Evolutionary conservation across 1,284 basidiomycete species (phyloP).

Genomic region (Trichosporon asahii): DNA sequence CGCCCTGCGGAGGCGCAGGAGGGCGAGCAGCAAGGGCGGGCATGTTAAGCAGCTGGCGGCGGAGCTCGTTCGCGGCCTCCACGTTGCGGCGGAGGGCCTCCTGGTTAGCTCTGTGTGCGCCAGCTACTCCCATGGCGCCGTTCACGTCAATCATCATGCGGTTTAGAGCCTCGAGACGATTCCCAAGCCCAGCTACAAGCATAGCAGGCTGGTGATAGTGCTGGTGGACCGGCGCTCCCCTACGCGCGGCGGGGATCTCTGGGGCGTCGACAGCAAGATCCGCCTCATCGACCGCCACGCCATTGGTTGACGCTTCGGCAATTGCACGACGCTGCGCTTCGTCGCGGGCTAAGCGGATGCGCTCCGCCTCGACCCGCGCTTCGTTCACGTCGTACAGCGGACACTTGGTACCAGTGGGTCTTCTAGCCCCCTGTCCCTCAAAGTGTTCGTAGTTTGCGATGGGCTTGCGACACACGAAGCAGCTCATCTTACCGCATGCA

Average conservation of each 20-base stretch:
- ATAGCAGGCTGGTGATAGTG: too few species aligned
- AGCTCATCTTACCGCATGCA: constrained; percentile 65
- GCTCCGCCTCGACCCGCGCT: constrained; percentile 49
- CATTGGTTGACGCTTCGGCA: constrained; percentile 1
- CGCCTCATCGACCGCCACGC: constrained; percentile 56
- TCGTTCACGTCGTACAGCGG: constrained; percentile 61
- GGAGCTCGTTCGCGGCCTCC: too few species aligned
- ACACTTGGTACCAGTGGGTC: constrained; percentile 55
- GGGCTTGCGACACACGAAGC: constrained; percentile 70
- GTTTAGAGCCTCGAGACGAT: not conserved
- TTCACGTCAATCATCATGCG: not conserved
- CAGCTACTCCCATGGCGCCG: too few species aligned
- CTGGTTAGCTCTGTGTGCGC: too few species aligned
- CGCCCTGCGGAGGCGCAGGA: too few species aligned
- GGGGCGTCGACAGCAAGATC: constrained; percentile 62
- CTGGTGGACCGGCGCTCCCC: too few species aligned
- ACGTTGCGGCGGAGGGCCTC: too few species aligned
- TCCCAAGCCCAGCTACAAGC: not conserved
- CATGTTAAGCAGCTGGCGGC: too few species aligned
- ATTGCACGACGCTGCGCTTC: constrained; percentile 4
- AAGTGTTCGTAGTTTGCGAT: constrained; percentile 72
- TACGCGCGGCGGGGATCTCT: constrained; percentile 14
- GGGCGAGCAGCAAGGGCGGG: too few species aligned
- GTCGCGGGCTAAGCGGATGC: constrained; percentile 65
- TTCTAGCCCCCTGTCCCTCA: constrained; percentile 32